Percentiles rank a stretch among this genome's conserved stretches.
Conservation (phyloP, 495 filamentous ascomycete species). For the Penicillium flavigenum region DNA sequence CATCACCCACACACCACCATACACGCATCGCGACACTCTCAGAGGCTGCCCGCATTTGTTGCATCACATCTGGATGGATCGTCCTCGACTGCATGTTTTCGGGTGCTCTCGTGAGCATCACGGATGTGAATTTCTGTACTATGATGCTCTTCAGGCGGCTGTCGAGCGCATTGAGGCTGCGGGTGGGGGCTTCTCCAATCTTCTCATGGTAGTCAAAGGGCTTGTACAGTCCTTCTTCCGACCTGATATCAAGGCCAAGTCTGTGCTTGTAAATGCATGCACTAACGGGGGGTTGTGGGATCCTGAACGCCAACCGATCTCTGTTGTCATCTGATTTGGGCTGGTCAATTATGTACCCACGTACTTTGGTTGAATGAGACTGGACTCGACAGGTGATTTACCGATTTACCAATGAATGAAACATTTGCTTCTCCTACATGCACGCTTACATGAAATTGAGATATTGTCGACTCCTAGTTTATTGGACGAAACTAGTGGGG, state of each 20-base stretch:
- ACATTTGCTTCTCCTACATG: not conserved
- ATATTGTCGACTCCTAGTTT: not conserved
- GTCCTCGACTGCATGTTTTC: not conserved
- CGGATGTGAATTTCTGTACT: not conserved
- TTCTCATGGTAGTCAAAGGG: not conserved
- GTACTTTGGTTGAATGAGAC: not conserved
- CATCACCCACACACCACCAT: slow-evolving; percentile 8
- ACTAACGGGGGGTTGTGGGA: not conserved
- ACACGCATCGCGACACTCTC: not conserved
- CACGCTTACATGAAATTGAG: not conserved
- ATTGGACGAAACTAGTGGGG: not conserved
- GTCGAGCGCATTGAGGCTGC: not conserved
- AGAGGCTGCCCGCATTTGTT: not conserved
- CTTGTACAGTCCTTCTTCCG: not conserved
- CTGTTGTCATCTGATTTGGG: not conserved
- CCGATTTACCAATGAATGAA: not conserved
- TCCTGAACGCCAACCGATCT: not conserved
- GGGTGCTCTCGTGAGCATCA: not conserved
- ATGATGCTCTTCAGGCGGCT: not conserved
- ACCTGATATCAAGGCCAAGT: not conserved
- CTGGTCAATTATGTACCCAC: not conserved
- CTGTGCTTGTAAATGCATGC: not conserved
- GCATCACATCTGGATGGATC: not conserved
- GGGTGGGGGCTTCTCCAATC: not conserved
- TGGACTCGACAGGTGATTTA: not conserved